Conservation (phyloP, 768 basidiomycete species). For the Tephrocybe sp. region DNA sequence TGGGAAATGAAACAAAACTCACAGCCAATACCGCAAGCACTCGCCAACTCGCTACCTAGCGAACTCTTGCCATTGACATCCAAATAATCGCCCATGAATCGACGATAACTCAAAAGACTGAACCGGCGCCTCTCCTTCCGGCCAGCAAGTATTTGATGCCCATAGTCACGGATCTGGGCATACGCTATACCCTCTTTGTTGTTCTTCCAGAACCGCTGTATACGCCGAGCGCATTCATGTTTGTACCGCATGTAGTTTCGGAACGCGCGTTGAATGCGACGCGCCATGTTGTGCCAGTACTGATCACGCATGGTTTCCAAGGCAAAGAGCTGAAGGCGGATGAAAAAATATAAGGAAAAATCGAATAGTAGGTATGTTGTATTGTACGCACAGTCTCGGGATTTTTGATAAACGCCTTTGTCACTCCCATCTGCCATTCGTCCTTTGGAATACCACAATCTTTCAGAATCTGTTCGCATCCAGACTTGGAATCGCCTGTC, state of each 20-base stretch:
- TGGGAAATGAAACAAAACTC: constrained; percentile 20
- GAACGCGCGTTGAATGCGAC: constrained; percentile 93
- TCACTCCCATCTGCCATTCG: constrained; percentile 99
- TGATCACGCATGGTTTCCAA: constrained; percentile 98
- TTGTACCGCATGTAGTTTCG: constrained; percentile 95
- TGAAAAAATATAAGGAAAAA: too few relatives aligned
- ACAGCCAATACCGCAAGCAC: constrained; percentile 75
- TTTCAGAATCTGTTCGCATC: constrained; percentile 87
- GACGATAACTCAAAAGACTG: constrained; percentile 89
- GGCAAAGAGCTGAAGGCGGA: constrained; percentile 98
- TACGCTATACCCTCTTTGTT: constrained; percentile 94
- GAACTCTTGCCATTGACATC: constrained; percentile 81
- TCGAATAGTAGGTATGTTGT: constrained; percentile 3
- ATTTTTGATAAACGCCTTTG: constrained; percentile 99
- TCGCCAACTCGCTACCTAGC: constrained; percentile 71
- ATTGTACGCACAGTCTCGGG: constrained; percentile 84
- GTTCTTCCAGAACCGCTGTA: constrained; percentile 98
- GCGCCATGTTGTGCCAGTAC: constrained; percentile 99
- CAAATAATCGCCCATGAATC: constrained; percentile 96
- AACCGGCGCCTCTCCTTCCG: constrained; percentile 93
- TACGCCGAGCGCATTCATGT: constrained; percentile 90
- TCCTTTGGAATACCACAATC: constrained; percentile 96
- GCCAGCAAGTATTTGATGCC: constrained; percentile 87
- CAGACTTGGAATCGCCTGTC: constrained; percentile 86
- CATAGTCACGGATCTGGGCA: constrained; percentile 89